These are phyloP conservation scores for Bombardia bombarda DNA, from an alignment of 495 filamentous ascomycete species.

Conservation along the genomic window DNA sequence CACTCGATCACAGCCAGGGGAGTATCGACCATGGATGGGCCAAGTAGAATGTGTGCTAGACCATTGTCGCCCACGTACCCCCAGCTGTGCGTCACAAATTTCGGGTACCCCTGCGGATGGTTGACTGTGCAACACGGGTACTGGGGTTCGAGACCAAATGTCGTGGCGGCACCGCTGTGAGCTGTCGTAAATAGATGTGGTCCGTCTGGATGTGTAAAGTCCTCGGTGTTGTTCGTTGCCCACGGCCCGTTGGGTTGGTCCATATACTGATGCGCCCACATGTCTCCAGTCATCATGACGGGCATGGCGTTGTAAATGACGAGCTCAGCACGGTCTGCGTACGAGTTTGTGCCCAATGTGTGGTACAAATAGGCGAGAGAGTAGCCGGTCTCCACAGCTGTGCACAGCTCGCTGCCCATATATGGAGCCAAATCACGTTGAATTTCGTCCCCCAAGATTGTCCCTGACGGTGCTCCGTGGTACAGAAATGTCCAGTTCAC, in stretches of 20 bases:
- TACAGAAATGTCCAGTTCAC: conserved; percentile 21
- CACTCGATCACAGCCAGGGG: conserved; percentile 14
- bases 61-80: conserved; percentile 19
- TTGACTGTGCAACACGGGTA: conserved; percentile 58
- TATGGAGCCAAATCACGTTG: conserved; percentile 18
- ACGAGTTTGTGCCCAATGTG: conserved; percentile 38
- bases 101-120: conserved; percentile 53
- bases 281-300: conserved; percentile 45
- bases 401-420: conserved; percentile 26
- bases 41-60: conserved; percentile 36
- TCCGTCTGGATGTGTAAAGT: conserved; percentile 6
- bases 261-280: conserved; percentile 58
- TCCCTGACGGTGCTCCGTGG: conserved; percentile 22
- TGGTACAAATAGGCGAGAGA: conserved; percentile 28
- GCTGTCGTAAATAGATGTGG: conserved; percentile 16
- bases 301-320: conserved; percentile 55
- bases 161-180: conserved; percentile 13
- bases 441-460: conserved; percentile 23
- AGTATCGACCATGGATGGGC: conserved; percentile 25
- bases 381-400: conserved; percentile 26
- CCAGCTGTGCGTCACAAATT: conserved; percentile 38
- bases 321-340: conserved; percentile 49
- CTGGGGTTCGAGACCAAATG: conserved; percentile 37
- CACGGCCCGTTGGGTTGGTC: conserved; percentile 48
- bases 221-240: conserved; percentile 15